phyloP scores from a whole-genome alignment of 371 early-diverging fungal species.

The Smittium mucronatum region DNA sequence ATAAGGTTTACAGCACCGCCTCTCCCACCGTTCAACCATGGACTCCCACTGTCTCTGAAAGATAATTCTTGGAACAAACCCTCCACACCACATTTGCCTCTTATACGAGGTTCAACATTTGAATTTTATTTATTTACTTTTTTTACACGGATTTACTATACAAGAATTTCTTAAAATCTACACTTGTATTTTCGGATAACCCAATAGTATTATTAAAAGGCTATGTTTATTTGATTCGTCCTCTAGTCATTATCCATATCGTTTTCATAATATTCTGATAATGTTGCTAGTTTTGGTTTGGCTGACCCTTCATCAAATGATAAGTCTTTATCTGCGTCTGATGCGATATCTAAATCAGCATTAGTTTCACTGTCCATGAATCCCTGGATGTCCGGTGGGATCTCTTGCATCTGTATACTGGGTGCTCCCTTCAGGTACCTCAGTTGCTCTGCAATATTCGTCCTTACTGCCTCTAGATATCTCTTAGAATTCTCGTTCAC shows the following conservation, averaged over 20 bases:
- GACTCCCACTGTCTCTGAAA: constrained; percentile 40
- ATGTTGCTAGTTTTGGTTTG: not conserved
- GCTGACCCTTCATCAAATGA: not conserved
- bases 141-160: not conserved
- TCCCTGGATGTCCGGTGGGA: constrained; percentile 54
- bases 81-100: too few relatives aligned
- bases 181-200: too few relatives aligned
- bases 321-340: constrained; percentile 4
- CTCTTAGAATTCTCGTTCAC: constrained; percentile 82
- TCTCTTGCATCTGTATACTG: constrained; percentile 86
- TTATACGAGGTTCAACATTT: not conserved
- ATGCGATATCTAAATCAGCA: not conserved
- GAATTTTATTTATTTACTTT: not conserved
- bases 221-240: too few relatives aligned
- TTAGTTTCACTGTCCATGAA: constrained; percentile 47
- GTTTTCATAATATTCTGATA: constrained; percentile 10
- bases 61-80: constrained; percentile 4
- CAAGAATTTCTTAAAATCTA: not conserved
- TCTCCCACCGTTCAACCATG: constrained; percentile 63
- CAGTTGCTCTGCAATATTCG: constrained; percentile 81
- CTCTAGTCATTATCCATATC: constrained; percentile 5
- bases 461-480: constrained; percentile 65
- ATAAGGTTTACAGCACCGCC: constrained; percentile 79
- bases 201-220: not conserved
- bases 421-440: constrained; percentile 83